phyloP scores from a whole-genome alignment of 139 green algal genomes.

The Tetraselmis chui region DNA sequence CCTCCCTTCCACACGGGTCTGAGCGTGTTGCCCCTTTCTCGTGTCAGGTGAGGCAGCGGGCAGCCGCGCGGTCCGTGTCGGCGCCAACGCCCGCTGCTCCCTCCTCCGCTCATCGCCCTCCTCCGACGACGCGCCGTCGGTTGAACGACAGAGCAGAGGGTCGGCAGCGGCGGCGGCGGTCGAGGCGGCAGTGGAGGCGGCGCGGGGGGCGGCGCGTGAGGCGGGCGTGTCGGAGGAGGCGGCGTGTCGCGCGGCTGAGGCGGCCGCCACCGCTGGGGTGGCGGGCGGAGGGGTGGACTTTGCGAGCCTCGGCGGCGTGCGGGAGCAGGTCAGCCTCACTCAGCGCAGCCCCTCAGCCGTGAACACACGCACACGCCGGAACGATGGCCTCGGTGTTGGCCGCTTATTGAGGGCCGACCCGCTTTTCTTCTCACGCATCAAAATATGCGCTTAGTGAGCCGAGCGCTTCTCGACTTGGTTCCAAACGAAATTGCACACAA shows the following conservation, averaged over 20 bases:
- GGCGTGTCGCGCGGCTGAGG: neutral
- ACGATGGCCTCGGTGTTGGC: too few relatives aligned
- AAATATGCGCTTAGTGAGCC: too few relatives aligned
- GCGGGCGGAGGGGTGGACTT: neutral
- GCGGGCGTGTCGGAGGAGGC: neutral
- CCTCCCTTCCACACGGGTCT: too few relatives aligned
- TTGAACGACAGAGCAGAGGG: too few relatives aligned
- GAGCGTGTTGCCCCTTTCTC: too few relatives aligned
- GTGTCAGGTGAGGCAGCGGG: neutral
- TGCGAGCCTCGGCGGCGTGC: neutral
- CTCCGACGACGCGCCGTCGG: neutral
- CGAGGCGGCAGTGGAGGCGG: neutral
- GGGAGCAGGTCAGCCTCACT: neutral
- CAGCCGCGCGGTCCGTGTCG: neutral
- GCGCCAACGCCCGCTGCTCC: neutral
- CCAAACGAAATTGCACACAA: too few relatives aligned
- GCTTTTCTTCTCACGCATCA: too few relatives aligned
- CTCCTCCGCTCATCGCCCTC: neutral
- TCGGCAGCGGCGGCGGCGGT: too few relatives aligned
- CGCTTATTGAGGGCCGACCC: too few relatives aligned
- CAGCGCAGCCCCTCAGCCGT: too few relatives aligned
- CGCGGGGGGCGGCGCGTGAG: neutral
- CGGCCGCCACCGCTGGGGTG: neutral
- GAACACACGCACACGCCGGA: too few relatives aligned
- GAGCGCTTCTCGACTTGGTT: too few relatives aligned